phyloP scores from a whole-genome alignment of 805 yeast genomes.

The Metschnikowia colocasiae region DNA sequence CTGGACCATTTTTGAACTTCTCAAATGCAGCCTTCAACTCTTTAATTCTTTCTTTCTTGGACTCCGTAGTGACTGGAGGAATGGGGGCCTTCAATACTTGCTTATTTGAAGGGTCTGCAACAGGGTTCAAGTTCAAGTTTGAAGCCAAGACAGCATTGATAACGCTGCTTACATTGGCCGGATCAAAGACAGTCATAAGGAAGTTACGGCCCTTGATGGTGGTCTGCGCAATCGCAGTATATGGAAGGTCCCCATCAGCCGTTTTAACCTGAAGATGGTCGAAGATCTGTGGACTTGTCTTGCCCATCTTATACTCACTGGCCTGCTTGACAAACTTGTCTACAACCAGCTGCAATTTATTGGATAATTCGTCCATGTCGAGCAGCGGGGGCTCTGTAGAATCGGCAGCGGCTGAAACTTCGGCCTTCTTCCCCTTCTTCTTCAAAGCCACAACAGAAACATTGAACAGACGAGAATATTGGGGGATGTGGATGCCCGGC shows the following conservation, averaged over 20 bases:
- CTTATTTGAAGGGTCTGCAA: conserved; percentile 64
- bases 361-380: conserved; percentile 36
- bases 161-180: conserved; percentile 63
- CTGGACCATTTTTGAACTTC: conserved; percentile 48
- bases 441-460: conserved; percentile 10
- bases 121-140: conserved; percentile 75
- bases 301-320: conserved; percentile 65
- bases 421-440: conserved; percentile 14
- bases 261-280: conserved; percentile 53
- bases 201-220: conserved; percentile 65
- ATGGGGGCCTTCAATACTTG: conserved; percentile 70
- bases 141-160: conserved; percentile 68
- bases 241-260: conserved; percentile 45
- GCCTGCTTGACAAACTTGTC: conserved; percentile 53
- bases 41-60: conserved; percentile 53
- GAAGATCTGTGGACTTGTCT: conserved; percentile 62
- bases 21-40: conserved; percentile 66
- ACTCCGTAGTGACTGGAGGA: conserved; percentile 71
- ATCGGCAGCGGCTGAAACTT: conserved; percentile 7
- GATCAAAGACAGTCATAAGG: conserved; percentile 83
- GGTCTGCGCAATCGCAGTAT: conserved; percentile 68
- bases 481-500: background rate
- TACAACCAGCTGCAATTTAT: conserved; percentile 45
- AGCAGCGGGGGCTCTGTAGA: conserved; percentile 7
- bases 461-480: background rate